Evolutionary conservation across 1,284 basidiomycete species (phyloP).

Genomic region (Exobasidium rhododendri): DNA sequence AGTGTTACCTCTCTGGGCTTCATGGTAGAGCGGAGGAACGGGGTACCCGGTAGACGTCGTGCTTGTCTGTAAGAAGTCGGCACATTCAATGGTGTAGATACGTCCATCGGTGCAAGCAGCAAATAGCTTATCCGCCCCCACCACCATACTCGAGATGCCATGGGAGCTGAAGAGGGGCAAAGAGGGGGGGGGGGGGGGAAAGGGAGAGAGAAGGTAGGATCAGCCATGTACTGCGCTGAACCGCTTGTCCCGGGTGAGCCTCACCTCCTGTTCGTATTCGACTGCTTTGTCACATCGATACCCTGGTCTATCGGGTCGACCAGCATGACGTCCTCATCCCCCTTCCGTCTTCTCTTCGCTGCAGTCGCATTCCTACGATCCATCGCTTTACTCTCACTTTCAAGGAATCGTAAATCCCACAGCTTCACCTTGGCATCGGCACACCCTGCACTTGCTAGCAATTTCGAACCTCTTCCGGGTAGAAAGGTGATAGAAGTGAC

Average conservation of each 20-base stretch:
- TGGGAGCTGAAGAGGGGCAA: conserved; percentile 32
- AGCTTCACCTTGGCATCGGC: conserved; percentile 44
- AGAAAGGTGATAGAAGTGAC: conserved; percentile 44
- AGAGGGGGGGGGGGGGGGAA: too few species aligned
- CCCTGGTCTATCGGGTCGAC: background rate
- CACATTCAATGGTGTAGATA: conserved; percentile 27
- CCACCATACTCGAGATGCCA: conserved; percentile 43
- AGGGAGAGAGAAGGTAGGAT: too few species aligned
- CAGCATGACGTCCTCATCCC: background rate
- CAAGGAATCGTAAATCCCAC: conserved; percentile 42
- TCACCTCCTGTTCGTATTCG: conserved; percentile 7
- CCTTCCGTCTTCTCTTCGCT: background rate
- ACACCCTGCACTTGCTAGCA: conserved; percentile 40
- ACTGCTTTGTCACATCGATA: conserved; percentile 2
- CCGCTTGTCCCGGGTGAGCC: too few species aligned
- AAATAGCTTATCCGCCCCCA: conserved; percentile 10
- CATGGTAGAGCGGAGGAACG: background rate
- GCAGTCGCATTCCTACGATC: background rate
- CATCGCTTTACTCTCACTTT: background rate
- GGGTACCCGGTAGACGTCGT: background rate
- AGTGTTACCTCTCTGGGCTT: conserved; percentile 43
- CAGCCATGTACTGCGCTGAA: too few species aligned
- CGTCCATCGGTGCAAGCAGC: conserved; percentile 47
- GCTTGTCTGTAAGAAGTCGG: background rate
- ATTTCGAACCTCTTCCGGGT: conserved; percentile 27